Evolutionary conservation across 192 early-diverging fungal species (phyloP), one percentile per base, ranked within the genome.

Genomic region (Rhizophagus clarus): DNA sequence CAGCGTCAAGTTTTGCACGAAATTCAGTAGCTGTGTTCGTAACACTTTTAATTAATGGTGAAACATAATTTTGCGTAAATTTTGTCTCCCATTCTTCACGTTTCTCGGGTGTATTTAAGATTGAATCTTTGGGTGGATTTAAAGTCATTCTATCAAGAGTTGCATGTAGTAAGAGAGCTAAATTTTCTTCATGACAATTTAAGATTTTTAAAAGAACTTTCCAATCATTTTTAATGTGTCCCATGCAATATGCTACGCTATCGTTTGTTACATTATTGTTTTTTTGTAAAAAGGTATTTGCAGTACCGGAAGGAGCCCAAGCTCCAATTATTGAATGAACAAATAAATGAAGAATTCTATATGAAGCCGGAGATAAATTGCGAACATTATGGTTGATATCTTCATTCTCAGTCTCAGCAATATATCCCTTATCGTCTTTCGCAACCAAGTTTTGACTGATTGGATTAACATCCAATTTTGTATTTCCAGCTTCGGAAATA

Each of bases 151-250:
- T 7, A 69, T 28, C 60, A 26, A 81, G 74, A 29, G 77, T 69
- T 22, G 63, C 40, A 29, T 81, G 80, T 11, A 81, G 22, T 20
- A 81, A 15, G n/a, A 81, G 40, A 17, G 73, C 66, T 56, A 81
- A 28, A 15, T 31, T 28, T 61, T 81, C 76, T 70, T 81, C 76
- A 37, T 1, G 10, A 22, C 80, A 81, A 69, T 31, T 31, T 26
- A 81, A 61, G 62, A 77, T 24, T 9, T 67, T 40, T 78, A 69
- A 69, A 8, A 81, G 45, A 29, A 77, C 66, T 40, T 81, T 28
- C 80, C 80, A 81, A 34, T 81, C 80, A 26, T 81, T 81, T 26
- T 3, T 56, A 24, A 81, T 81, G 29, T 81, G 74, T 26, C 68
- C 20, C 9, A 34, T 20, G 32, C 74, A 81, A 49, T 77, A 78